Evolutionary conservation across 768 basidiomycete species (phyloP), one percentile per base, ranked within the genome.

Genomic region (Sarcomyxa edulis): DNA sequence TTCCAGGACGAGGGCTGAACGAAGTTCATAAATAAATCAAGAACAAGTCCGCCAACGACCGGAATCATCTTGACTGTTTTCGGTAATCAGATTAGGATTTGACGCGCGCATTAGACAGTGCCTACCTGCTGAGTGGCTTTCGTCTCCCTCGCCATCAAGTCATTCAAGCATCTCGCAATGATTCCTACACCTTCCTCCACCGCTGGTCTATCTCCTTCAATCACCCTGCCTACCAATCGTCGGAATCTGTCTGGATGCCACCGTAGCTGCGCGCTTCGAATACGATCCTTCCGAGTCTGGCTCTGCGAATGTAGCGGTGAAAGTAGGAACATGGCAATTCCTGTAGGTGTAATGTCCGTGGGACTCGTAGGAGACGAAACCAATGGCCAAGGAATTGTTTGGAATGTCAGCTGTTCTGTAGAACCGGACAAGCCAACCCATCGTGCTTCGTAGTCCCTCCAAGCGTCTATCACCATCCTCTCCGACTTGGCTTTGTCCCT

Each of bases 191-290:
- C 78, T 43, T 74, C 74, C 48, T 83, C 76, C 4, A 87, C 76
- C 22, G 48, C 48, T 14, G 45, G 62, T 50, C 52, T 74, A 25
- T 88, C 83, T 33, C 62, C 60, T 25, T 69, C 71, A 3, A 49
- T 53, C 2, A 87, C 75, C 49, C 75, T 66, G 10, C 50, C 55
- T 37, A 83, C 55, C 29, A 83, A 44, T 26, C 81, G 62, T 40
- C 72, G 60, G 62, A 88, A 88, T 31, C 84, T 64, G 57, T 90
- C 87, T 3, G 87, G 88, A 52, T 91, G 87, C 85, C 85, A 89
- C 29, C 83, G 68, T 15, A 84, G 71, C 56, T 84, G 70, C 0
- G 82, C 84, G 19, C 58, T 65, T 32, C 77, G 72, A 43, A 87
- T 71, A 42, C 83, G 69, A 39, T 87, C 83, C 54, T 77, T 84